Evolutionary conservation across 495 filamentous ascomycete genomes (phyloP), one percentile per base, ranked within the genome.

Genomic region (Hamigera avellanea): DNA sequence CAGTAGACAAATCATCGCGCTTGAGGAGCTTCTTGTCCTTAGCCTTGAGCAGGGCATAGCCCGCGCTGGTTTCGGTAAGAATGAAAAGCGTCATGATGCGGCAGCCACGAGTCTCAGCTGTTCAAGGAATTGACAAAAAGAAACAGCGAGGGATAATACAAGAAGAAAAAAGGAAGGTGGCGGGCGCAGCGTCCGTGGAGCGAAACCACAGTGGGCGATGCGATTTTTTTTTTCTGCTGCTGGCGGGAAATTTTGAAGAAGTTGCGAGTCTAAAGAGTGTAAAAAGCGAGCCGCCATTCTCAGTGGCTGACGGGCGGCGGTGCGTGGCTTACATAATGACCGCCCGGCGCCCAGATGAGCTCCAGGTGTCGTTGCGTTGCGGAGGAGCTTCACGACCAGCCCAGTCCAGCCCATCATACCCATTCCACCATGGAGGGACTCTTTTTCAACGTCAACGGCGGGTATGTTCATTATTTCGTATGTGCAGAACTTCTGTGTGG

Each of bases 11-110:
- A 51, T 85, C 75, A 59, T 86, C 81, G 44, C 77, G 76, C 65
- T 94, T 87, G 36, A 99, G 71, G 28, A 96, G 72, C 72, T 95
- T 96, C 74, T 94, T 95, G 78, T 94, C 88, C 59, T 83, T 84
- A 18, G 93, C 83, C 68, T 99, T 96, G 68, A 96, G 83, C 51
- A 98, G 75, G 56, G 87, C 93, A 71, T 95, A 95, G 46, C 93
- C 91, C 46, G 89, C 93, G 61, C 80, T 82, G 51, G 91, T 98
- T 65, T 98, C 91, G 39, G 81, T 81, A 39, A 93, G 75, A 60
- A 85, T 80, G 57, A 86, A 81, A 47, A 83, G 73, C 62, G 77
- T 76, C 83, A 86, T 86, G 48, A 38, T 62, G 53, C 10, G 48
- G 48, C 49, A 40, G 43, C 49, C 49, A 52, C 57, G 49, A 55